Evolutionary conservation across 208 protist genomes (phyloP).

Genomic region (Acanthamoeba divionensis): DNA sequence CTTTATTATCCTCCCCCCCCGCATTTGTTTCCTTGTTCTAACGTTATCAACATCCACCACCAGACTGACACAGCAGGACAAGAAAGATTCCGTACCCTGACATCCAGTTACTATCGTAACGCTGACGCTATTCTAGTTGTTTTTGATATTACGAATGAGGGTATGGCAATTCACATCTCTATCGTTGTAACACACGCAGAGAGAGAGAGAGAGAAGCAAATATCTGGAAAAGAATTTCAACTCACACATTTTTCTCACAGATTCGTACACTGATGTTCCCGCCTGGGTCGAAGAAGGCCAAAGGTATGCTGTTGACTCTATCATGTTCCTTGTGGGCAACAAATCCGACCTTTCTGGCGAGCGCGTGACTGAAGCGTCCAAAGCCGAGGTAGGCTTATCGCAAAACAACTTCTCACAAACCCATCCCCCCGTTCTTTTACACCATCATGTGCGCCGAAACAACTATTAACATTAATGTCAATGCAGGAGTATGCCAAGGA

Average conservation of each 20-base stretch:
- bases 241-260: neutral
- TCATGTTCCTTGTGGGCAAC: constrained; percentile 57
- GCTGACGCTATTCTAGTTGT: constrained; percentile 50
- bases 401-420: too few relatives aligned
- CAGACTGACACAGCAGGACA: constrained; percentile 48
- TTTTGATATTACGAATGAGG: constrained; percentile 49
- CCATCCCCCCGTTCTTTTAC: too few relatives aligned
- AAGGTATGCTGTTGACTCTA: constrained; percentile 45
- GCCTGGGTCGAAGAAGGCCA: constrained; percentile 49
- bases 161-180: too few relatives aligned
- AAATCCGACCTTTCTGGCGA: constrained; percentile 18
- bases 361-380: constrained; percentile 42
- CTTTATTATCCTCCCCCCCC: neutral
- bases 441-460: too few relatives aligned
- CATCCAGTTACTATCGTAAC: constrained; percentile 46
- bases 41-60: neutral
- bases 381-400: neutral
- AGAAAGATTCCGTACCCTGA: constrained; percentile 35
- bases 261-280: constrained; percentile 48
- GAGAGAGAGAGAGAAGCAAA: too few relatives aligned
- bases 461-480: neutral
- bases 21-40: neutral
- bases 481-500: constrained; percentile 49
- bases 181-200: too few relatives aligned
- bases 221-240: too few relatives aligned